Base-by-base conservation (phyloP, 495 filamentous ascomycete species). In the Staphylotrichum tortipilum region DNA sequence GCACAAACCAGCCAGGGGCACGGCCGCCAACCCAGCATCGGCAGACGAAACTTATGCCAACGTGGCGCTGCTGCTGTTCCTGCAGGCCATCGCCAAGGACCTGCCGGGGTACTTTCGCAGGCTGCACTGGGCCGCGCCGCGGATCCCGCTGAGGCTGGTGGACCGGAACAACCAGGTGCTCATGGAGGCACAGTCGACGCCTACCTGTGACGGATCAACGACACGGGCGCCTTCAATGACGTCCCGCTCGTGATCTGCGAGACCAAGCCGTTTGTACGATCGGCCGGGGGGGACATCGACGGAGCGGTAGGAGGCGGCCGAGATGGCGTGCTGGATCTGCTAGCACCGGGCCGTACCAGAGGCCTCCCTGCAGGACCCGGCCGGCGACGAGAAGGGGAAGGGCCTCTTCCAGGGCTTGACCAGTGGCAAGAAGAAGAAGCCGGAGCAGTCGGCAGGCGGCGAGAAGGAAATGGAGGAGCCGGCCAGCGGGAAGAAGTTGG, bases 141-240 rank as follows among this genome's bases (percentile, higher is more conserved):
- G 42, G 10, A 28, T 23, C 6, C 7, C 42, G 22, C 9, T 44
- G 17, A 31, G 34, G 7, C 12, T 44, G 29, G 11, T n/a, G n/a
- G n/a, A n/a, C n/a, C n/a, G n/a, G n/a, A n/a, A n/a, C n/a, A n/a
- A n/a, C n/a, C n/a, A n/a, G n/a, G n/a, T n/a, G n/a, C n/a, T n/a
- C n/a, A n/a, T 44, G 42, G 42, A 44, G 42, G 42, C 42, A 7
- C 42, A 29, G 28, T 44, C 10, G 42, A 44, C 11, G 42, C 28
- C 14, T 44, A 33, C 23, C 18, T 44, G 3, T 44, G 42, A n/a
- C n/a, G n/a, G n/a, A n/a, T n/a, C n/a, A n/a, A n/a, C 8, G 26
- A 31, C 24, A 9, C 3, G n/a, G n/a, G n/a, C n/a, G n/a, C n/a
- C n/a, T n/a, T n/a, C n/a, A n/a, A n/a, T n/a, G n/a, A n/a, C n/a